phyloP scores from a whole-genome alignment of 164 flowering plant species.

The Stephania cephalantha region DNA sequence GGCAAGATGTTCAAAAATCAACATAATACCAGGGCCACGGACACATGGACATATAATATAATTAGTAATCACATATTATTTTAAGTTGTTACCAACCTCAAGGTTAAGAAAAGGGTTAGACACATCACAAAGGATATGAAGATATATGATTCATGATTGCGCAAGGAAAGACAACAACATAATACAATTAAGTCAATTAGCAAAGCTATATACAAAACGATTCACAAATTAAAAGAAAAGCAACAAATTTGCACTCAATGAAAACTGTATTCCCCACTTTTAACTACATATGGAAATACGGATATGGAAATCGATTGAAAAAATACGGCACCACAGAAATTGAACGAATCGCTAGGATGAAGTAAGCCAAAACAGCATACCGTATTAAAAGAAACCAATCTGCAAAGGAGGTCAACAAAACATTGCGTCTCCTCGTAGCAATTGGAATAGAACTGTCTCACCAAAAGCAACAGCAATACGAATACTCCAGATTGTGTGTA shows the following conservation, averaged over 20 bases:
- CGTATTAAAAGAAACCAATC: conserved; percentile 61
- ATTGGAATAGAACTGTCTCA: conserved; percentile 36
- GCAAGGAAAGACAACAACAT: background rate
- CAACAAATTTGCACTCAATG: background rate
- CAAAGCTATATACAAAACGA: background rate
- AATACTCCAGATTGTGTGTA: conserved; percentile 58
- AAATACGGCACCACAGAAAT: background rate
- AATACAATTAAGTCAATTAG: background rate
- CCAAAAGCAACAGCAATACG: conserved; percentile 68
- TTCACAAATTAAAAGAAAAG: background rate
- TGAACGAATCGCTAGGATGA: background rate
- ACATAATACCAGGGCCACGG: background rate
- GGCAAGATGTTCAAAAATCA: background rate
- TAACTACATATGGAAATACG: background rate
- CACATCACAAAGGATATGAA: background rate
- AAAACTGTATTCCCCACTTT: background rate
- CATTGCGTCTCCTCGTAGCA: conserved; percentile 42
- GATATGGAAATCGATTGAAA: background rate
- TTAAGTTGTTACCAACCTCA: background rate
- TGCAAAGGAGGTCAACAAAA: conserved; percentile 59
- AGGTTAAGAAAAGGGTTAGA: background rate
- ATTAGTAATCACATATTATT: background rate
- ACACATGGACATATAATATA: background rate
- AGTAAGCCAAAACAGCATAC: conserved; percentile 32
- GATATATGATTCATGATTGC: background rate